Conservation (phyloP, 2,329 filamentous ascomycete species). For the Tolypocladium cylindrosporum region DNA sequence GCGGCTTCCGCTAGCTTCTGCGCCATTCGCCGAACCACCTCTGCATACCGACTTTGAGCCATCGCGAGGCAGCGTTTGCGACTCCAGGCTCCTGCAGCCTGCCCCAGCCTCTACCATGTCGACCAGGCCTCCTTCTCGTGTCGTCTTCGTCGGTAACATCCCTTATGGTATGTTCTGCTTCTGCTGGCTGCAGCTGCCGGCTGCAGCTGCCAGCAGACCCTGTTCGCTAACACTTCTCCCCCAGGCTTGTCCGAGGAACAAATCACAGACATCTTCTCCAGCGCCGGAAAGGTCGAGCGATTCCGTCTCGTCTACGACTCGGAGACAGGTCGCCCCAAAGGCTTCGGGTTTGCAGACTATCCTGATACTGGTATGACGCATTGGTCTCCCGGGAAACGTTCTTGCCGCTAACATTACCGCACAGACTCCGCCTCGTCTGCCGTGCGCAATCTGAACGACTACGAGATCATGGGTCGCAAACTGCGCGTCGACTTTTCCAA, state of each 20-base stretch:
- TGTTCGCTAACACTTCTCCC: constrained; percentile 9
- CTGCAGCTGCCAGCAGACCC: neutral
- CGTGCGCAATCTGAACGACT: constrained; percentile 89
- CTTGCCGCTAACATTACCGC: constrained; percentile 13
- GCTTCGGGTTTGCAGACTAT: constrained; percentile 95
- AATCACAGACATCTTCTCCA: constrained; percentile 86
- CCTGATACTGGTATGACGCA: constrained; percentile 63
- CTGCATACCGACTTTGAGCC: neutral
- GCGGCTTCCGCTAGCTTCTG: neutral
- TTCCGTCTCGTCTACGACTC: constrained; percentile 94
- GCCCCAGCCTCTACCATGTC: constrained; percentile 38
- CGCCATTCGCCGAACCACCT: neutral
- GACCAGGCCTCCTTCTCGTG: constrained; percentile 64
- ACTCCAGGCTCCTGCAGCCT: neutral
- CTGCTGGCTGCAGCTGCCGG: neutral
- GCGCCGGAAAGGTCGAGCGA: constrained; percentile 80
- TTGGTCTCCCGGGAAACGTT: neutral
- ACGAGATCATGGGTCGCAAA: constrained; percentile 90
- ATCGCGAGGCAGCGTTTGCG: neutral
- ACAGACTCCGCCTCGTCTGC: constrained; percentile 76
- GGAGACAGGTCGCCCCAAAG: constrained; percentile 88
- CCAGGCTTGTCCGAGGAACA: constrained; percentile 93
- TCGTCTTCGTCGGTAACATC: constrained; percentile 80
- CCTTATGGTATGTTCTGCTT: constrained; percentile 54
- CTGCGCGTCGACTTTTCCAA: constrained; percentile 94